Evolutionary conservation across 2,329 filamentous ascomycete species (phyloP), one percentile per base, ranked within the genome.

Genomic region (Seiridium cupressi): DNA sequence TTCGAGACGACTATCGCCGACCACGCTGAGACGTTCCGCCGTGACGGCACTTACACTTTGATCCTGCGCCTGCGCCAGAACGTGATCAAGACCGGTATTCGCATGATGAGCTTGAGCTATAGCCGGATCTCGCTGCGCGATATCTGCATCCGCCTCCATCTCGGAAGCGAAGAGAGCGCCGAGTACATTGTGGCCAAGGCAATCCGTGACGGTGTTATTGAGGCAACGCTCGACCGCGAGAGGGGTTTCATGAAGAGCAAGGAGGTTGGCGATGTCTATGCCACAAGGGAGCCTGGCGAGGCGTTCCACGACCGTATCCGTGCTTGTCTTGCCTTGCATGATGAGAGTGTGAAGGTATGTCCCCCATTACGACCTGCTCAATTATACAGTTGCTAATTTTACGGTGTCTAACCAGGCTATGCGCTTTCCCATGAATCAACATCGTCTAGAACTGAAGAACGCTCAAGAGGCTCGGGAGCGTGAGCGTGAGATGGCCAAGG

Each of bases 181-280:
- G 95, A 99, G 79, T 99, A 99, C 77, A 99, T 99, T 74, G 95
- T 98, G 42, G 95, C 95, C 65, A 99, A 99, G 83, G 95, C 95
- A 1, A 99, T 99, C 68, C 87, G 95, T 26, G 95, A 99, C 71
- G 95, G 95, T 61, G 95, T 98, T 59, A 98, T 98, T 61, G 94
- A 98, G 81, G 94, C 94, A 40, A 93, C 90, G 2, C 81, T 98
- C 63, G 94, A 99, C 74, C 91, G 96, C 64, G 93, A 98, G 81
- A 89, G 89, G 65, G 95, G 95, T 0, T 98, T 92, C 79, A 97
- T 98, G 93, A 96, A 97, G 86, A 97, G 93, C 76, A 97, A 96
- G 82, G 93, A 97, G 69, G 85, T 96, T 38, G 92, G 93, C 49
- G 95, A 99, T 74, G 91, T 98, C 44, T 99, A 99, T 74, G 92